Percentiles rank a stretch among this genome's conserved stretches.
Evolutionary conservation across 2,329 filamentous ascomycete genomes (phyloP).

Genomic region (Hymenoscyphus scutula): DNA sequence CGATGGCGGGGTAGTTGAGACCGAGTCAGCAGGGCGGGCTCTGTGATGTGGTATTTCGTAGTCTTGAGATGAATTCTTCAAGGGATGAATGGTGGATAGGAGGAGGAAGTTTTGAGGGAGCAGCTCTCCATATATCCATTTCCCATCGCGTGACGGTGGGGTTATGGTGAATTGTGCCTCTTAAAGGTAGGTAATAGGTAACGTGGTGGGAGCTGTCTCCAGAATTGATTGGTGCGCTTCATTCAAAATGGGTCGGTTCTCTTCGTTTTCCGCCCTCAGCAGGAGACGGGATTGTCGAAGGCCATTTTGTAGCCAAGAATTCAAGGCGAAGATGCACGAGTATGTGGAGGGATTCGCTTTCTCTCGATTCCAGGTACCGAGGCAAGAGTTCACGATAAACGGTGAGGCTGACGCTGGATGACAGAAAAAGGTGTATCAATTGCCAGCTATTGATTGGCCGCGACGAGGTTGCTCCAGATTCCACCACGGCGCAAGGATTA

Average conservation of each 20-base stretch:
- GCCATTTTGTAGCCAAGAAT: background rate
- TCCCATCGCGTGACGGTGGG: background rate
- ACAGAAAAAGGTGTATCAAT: background rate
- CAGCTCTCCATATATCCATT: background rate
- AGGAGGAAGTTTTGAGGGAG: background rate
- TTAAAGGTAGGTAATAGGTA: background rate
- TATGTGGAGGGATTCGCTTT: background rate
- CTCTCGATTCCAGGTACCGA: background rate
- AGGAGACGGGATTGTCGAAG: background rate
- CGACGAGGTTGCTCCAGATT: background rate
- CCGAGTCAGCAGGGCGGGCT: background rate
- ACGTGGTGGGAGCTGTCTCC: background rate
- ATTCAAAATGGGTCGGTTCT: background rate
- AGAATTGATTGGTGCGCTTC: background rate
- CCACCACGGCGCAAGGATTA: background rate
- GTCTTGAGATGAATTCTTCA: background rate
- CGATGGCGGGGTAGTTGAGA: conserved; percentile 11
- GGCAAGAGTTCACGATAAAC: background rate
- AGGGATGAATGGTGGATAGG: background rate
- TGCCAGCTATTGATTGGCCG: background rate
- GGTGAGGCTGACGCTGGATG: background rate
- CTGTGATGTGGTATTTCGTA: background rate
- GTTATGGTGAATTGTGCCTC: background rate
- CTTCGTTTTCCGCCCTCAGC: background rate
- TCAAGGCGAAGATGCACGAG: background rate